These are phyloP conservation scores for Solanum sparsipilum DNA, from an alignment of 257 asterid species.

Conservation along the genomic window DNA sequence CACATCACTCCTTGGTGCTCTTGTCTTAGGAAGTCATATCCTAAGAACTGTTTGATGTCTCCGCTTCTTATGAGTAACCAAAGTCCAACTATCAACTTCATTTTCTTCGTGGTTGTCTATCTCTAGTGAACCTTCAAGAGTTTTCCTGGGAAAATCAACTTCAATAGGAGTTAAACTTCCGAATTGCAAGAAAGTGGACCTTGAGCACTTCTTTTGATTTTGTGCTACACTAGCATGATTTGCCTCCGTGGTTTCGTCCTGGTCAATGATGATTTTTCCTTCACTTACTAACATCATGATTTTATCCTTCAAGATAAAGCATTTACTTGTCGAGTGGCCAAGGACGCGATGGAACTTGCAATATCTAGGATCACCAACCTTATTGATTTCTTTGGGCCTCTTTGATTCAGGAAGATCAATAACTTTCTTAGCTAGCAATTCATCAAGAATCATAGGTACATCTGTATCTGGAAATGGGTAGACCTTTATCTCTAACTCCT, in stretches of 20 bases:
- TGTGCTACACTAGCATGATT: neutral
- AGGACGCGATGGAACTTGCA: neutral
- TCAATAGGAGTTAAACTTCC: neutral
- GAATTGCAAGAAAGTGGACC: neutral
- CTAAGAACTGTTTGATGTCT: neutral
- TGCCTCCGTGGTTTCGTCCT: neutral
- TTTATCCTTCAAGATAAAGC: neutral
- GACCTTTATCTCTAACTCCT: neutral
- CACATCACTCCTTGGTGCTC: neutral
- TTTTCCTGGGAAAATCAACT: neutral
- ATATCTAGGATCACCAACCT: neutral
- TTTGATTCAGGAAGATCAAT: neutral
- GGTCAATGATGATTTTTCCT: neutral
- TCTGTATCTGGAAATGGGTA: neutral
- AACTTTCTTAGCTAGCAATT: neutral
- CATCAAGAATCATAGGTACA: neutral
- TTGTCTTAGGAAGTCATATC: neutral
- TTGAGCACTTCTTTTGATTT: neutral
- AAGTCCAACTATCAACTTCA: neutral
- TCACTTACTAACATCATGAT: neutral
- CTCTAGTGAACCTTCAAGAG: neutral
- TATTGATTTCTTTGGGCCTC: neutral
- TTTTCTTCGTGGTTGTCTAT: neutral
- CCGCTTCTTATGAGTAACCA: neutral
- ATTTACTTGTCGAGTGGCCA: neutral